A percentile compares a stretch with the other conserved stretches of the same genome.
Conservation (phyloP, 441 rosid species). For the Rhodomyrtus psidioides region DNA sequence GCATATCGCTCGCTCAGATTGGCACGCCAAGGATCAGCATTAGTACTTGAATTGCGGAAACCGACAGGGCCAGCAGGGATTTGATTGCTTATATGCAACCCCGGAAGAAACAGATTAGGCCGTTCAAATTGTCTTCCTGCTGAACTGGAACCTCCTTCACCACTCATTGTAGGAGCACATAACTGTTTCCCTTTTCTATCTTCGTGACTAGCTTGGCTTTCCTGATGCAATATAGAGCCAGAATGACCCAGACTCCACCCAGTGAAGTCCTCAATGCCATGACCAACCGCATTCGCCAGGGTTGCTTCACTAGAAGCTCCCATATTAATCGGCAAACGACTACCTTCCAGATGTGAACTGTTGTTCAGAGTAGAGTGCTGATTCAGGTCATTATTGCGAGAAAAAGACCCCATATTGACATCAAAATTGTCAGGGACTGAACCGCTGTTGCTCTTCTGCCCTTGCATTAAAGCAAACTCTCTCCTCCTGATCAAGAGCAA, state of each 20-base stretch:
- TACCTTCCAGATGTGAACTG: constrained; percentile 37
- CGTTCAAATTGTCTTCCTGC: constrained; percentile 41
- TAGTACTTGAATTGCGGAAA: constrained; percentile 43
- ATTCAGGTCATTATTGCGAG: constrained; percentile 22
- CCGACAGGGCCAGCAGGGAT: constrained; percentile 30
- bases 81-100: constrained; percentile 29
- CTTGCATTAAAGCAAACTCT: constrained; percentile 43
- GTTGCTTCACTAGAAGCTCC: constrained; percentile 33
- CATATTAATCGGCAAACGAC: constrained; percentile 26
- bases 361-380: constrained; percentile 29
- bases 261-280: constrained; percentile 28
- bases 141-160: constrained; percentile 31
- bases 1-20: constrained; percentile 31
- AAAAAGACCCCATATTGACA: constrained; percentile 37
- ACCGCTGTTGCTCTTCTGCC: constrained; percentile 36
- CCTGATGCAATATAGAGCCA: constrained; percentile 35
- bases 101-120: constrained; percentile 24
- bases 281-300: constrained; percentile 24
- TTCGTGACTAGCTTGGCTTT: constrained; percentile 32
- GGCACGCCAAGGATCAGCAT: constrained; percentile 23
- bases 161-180: constrained; percentile 28
- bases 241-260: constrained; percentile 66
- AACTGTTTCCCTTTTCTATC: constrained; percentile 41
- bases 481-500: constrained; percentile 5
- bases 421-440: constrained; percentile 42